Base-by-base conservation (phyloP, 2,329 filamentous ascomycete species). In the Trichoderma harzianum region DNA sequence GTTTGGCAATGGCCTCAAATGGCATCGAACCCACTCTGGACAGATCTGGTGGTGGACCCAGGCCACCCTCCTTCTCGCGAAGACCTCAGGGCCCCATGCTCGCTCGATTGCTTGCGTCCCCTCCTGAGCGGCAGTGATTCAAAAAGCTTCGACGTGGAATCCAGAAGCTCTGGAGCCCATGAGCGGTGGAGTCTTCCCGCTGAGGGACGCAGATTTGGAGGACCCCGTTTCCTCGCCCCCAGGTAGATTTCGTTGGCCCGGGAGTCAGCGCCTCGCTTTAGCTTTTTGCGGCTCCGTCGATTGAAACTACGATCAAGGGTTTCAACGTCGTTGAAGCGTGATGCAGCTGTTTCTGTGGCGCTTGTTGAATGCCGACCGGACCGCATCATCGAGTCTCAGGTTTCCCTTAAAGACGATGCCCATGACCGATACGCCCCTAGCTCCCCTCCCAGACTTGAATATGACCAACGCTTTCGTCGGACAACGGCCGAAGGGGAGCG, bases 31-130 rank as follows among this genome's bases (percentile, higher is more conserved):
- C 73, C 75, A 75, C 75, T 75, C 71, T 71, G 43, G 58, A 69
- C 74, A 76, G 75, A 76, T 76, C 74, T 57, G 28, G 55, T 61
- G 63, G 74, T 75, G 75, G 75, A 72, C 73, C 75, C 67, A 68
- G 58, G 39, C 66, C 66, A 62, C 60, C 51, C 24, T 39, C 32
- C 53, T 66, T 61, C 30, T 64, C 12, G 34, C 60, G 16, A 63
- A n/a, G n/a, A 43, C 67, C 58, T 53, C 66, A 71, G 62, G 67
- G 67, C 51, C 65, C 66, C 66, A 60, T 69, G 66, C 43, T 62
- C 28, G 55, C 57, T 69, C 39, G 34, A 69, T 69, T 47, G 18
- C 72, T 72, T 73, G 69, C 69, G 69, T 71, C 66, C 62, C 71
- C 72, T 74, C 73, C 72, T 69, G 53, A 69, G 62, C 69, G 58